Conservation (phyloP, 2,329 filamentous ascomycete genomes). For the Cladosporium sp. region DNA sequence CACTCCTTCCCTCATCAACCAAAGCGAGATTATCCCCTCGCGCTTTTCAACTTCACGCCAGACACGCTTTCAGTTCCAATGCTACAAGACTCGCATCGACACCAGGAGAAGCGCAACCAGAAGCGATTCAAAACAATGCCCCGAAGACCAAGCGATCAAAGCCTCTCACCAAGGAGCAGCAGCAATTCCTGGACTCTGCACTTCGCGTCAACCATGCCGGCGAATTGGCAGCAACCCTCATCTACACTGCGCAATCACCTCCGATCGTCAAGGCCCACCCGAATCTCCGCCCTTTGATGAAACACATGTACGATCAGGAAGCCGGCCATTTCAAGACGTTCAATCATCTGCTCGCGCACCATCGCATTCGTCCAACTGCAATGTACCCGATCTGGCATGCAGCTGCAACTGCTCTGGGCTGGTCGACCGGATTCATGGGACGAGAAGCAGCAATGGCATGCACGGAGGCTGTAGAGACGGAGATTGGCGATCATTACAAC, state of each 20-base stretch:
- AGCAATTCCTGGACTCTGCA: constrained; percentile 70
- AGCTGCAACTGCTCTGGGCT: constrained; percentile 76
- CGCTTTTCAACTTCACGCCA: constrained; percentile 28
- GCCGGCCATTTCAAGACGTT: constrained; percentile 81
- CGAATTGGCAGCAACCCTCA: constrained; percentile 89
- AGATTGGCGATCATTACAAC: constrained; percentile 96
- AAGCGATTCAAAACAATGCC: neutral
- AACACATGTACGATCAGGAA: constrained; percentile 98
- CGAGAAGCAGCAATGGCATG: constrained; percentile 97
- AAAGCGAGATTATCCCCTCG: constrained; percentile 25
- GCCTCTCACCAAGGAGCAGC: constrained; percentile 64
- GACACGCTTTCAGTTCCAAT: constrained; percentile 20
- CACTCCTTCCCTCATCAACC: neutral
- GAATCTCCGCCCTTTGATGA: constrained; percentile 84
- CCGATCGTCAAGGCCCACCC: constrained; percentile 76
- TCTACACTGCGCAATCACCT: constrained; percentile 86
- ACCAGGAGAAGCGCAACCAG: constrained; percentile 1
- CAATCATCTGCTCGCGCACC: constrained; percentile 75
- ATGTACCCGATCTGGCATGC: constrained; percentile 88
- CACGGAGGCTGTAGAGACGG: constrained; percentile 96
- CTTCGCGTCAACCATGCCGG: constrained; percentile 96
- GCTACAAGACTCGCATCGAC: constrained; percentile 15
- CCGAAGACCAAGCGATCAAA: constrained; percentile 12
- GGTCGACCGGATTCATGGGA: constrained; percentile 84
- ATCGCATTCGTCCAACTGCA: constrained; percentile 86